Evolutionary conservation across 2,329 filamentous ascomycete species (phyloP), one percentile per base, ranked within the genome.

Genomic region (Cylindrodendrum hubeiense): DNA sequence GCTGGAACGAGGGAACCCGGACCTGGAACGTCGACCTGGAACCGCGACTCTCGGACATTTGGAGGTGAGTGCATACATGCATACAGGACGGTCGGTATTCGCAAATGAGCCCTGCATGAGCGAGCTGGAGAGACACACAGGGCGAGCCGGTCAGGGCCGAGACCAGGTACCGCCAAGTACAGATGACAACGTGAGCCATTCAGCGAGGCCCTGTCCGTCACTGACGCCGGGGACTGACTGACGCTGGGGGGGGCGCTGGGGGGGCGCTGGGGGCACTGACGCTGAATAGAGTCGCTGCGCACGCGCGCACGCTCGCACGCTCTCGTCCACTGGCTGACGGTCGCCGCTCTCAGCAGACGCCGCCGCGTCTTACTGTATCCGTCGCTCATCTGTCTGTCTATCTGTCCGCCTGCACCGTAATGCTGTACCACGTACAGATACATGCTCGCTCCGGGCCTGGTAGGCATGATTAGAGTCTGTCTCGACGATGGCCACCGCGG

Each of bases 121-220:
- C 12, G 17, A 39, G 37, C 7, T 17, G n/a, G 37, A n/a, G 37
- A 6, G n/a, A n/a, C n/a, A n/a, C n/a, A n/a, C n/a, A n/a, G n/a
- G n/a, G n/a, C 37, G n/a, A n/a, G 37, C n/a, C 37, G 37, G 37
- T 39, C 17, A 39, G 15, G 37, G 37, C 37, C 37, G 37, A 39
- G 37, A 39, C 37, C n/a, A n/a, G 37, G 37, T n/a, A n/a, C n/a
- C n/a, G n/a, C n/a, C n/a, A n/a, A n/a, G n/a, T n/a, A n/a, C n/a
- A n/a, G n/a, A n/a, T n/a, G 8, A 39, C 37, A 39, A n/a, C 37
- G 17, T 7, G 37, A 39, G 37, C 37, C 37, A 39, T 51, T 43
- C 33, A 24, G 37, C 17, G 59, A 50, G 51, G 59, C 59, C 39
- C 44, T 43, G 47, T 30, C 46, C 39, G 55, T 52, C 47, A 52